Evolutionary conservation across 495 filamentous ascomycete genomes (phyloP), one percentile per base, ranked within the genome.

Genomic region (Ascobolus immersus): DNA sequence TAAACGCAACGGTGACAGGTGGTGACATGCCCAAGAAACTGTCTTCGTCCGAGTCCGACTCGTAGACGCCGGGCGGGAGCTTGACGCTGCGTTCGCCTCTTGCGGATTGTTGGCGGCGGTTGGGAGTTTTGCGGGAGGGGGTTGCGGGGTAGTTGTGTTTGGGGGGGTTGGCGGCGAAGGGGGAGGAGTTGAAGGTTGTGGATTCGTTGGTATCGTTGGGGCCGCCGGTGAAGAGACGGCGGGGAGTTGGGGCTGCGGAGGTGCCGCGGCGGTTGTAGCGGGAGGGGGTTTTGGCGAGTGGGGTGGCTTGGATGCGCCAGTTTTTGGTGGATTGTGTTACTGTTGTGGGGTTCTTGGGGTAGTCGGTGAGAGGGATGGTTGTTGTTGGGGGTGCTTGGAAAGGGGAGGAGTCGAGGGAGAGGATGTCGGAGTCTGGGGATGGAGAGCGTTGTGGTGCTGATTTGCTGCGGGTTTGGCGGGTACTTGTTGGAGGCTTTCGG

Each of bases 1-100:
- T 74, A 48, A 99, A 99, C 47, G 92, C 81, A 51, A 99, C 91
- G 17, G 86, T 99, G 55, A 92, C 92, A 0, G 86, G 86, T 22
- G 89, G 86, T 45, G 78, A 90, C 43, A 29, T 27, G 4, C 28
- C 28, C n/a, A 31, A n/a, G 14, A n/a, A 9, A 15, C 24, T 36
- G 10, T 21, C 21, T 7, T 12, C 22, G 14, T 4, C 34, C 11
- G 32, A 9, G 32, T 15, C 27, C 17, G 34, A n/a, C n/a, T 34
- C 15, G 28, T 17, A 1, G 14, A 22, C 32, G 34, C 14, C 4
- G 13, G 32, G 17, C 17, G 36, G 34, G 30, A 22, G n/a, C 7
- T 7, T 25, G 7, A 69, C 73, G 43, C 56, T 58, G 32, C 56
- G 70, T 47, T 38, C 55, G 32, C 34, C 47, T 48, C 27, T 52